Evolutionary conservation across 148 eudicot genomes (phyloP).

Genomic region (Arctostaphylos glauca): DNA sequence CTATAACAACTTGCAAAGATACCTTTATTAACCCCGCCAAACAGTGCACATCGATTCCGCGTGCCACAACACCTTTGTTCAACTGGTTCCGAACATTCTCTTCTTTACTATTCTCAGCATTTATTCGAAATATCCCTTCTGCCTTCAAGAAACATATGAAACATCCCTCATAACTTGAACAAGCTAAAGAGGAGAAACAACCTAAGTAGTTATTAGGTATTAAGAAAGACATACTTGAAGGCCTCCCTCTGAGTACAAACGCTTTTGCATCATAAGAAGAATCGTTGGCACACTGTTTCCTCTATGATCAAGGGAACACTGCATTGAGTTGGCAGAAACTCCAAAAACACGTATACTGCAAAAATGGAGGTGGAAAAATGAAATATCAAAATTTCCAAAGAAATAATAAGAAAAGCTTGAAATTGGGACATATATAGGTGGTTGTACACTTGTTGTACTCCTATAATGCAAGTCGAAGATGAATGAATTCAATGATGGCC

Average conservation of each 20-base stretch:
- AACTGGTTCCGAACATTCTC: constrained; percentile 64
- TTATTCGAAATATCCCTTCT: constrained; percentile 90
- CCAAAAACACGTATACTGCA: constrained; percentile 80
- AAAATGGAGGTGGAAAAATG: constrained; percentile 8
- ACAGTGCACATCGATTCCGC: constrained; percentile 79
- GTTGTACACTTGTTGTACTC: background rate
- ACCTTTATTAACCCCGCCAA: constrained; percentile 88
- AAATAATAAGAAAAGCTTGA: background rate
- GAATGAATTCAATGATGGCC: background rate
- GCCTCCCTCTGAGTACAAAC: constrained; percentile 65
- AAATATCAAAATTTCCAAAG: background rate
- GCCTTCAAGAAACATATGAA: constrained; percentile 45
- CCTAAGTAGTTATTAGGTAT: background rate
- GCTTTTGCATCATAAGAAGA: constrained; percentile 72
- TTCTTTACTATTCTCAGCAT: constrained; percentile 76
- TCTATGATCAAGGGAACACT: constrained; percentile 65
- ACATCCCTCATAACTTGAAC: constrained; percentile 12
- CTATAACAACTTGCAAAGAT: background rate
- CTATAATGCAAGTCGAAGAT: background rate
- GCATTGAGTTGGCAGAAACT: constrained; percentile 93
- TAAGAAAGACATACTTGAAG: constrained; percentile 50
- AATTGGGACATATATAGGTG: background rate
- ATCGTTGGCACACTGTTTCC: constrained; percentile 88
- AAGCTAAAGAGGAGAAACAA: background rate
- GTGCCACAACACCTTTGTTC: constrained; percentile 69